Base-by-base conservation (phyloP, 441 rosid genomes). In the Pelargonium citronellum region DNA sequence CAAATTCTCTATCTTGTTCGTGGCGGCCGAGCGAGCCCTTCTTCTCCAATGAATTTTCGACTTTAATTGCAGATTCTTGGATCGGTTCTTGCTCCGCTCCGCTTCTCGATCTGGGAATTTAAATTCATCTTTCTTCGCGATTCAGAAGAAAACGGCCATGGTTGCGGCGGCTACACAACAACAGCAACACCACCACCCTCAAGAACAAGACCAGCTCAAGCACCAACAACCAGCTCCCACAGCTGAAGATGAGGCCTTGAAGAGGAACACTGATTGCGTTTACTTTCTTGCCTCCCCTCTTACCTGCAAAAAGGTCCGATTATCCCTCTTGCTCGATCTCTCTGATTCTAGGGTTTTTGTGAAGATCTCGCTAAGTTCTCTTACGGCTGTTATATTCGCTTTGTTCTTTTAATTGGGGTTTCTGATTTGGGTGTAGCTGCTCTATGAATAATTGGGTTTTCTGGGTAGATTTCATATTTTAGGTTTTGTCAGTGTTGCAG, bases 241-340 rank as follows among this genome's bases (percentile, higher is more conserved):
- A 20, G 83, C 91, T 30, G 97, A 85, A 37, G 99, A 91, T 55
- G 99, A 91, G 69, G 92, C 90, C 46, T 76, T 86, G 82, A 94
- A 94, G 80, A 79, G 92, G 80, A 91, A 91, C 75, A 94, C 99
- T 55, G 99, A 94, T 84, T 94, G 99, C 74, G 97, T 94, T 76
- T 94, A 94, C 81, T 93, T 93, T 71, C 94, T 92, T 44, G 97
- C 99, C 11, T 91, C 97, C 69, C 99, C 99, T 81, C 79, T 89
- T 75, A 92, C 97, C 82, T 94, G 99, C 92, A 91, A 90, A 81
- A 90, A 90, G 96, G 96, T 92, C 62, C 9, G 20, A 10, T 27
- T 51, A 13, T 41, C 12, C 43, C 64, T 67, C 73, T 74, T 30
- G 11, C 77, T 64, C 7, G 55, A 64, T 62, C 71, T 66, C 68